Base-by-base conservation (phyloP, 257 asterid genomes). In the Ocimum tenuiflorum region DNA sequence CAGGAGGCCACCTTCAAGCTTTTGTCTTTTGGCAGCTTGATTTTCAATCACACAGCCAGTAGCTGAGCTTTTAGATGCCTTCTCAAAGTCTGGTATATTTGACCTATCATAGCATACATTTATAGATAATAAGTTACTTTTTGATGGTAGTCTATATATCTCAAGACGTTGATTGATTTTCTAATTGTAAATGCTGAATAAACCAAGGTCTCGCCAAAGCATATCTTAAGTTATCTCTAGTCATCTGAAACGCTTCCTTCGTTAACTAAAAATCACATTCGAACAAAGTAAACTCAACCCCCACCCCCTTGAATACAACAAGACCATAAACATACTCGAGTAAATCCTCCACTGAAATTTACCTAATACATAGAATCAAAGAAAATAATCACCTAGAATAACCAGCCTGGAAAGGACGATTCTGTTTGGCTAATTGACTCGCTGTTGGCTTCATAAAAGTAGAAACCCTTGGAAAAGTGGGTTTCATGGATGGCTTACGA, bases 371-470 rank as follows among this genome's bases (percentile, higher is more conserved):
- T 2, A 38, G 63, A 60, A 72, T 20, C 43, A 45, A 63, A 20
- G 53, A 43, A 60, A 61, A 19, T 58, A 62, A 10, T 74, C 66
- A 90, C 99, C 97, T 94, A 27, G 77, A 51, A 55, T 69, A 51
- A 79, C 74, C 75, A 41, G 78, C 69, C 73, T 75, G 87, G 68
- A 52, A 74, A 73, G 86, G 77, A 65, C 74, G 77, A 72, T 79
- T 88, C 78, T 90, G 96, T 87, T 85, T 94, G 74, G 99, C 99
- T 78, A 94, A 80, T 72, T 88, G 95, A 77, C 99, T 90, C 33
- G 76, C 95, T 27, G 99, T 94, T 63, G 99, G 99, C 75, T 86
- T 94, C 99, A 94, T 86, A 35, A 94, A 87, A 41, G 99, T 94
- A 52, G 99, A 94, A 55, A 74, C 73, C 83, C 91, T 90, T 18